These are phyloP conservation scores for Poteriospumella lacustris DNA, from an alignment of 108 stramenopile species.

Conservation along the genomic window DNA sequence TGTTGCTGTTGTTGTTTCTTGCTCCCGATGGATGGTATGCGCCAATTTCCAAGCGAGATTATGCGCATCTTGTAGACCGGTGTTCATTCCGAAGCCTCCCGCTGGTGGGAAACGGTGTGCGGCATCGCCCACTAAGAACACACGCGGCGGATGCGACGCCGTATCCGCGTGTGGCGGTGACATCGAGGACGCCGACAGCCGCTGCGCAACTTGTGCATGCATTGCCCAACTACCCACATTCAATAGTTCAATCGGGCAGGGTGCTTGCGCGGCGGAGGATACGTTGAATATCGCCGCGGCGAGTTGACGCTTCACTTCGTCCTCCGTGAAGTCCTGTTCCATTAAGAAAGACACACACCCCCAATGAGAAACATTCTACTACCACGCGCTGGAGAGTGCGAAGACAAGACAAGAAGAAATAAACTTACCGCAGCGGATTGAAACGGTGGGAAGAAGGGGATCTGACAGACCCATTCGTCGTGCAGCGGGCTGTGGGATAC, in stretches of 20 bases:
- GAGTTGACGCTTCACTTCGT: neutral
- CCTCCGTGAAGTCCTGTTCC: neutral
- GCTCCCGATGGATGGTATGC: constrained; percentile 32
- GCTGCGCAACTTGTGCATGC: constrained; percentile 59
- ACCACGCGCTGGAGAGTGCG: too few relatives aligned
- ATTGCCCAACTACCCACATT: constrained; percentile 83
- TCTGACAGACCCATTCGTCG: constrained; percentile 85
- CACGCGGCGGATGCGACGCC: constrained; percentile 39
- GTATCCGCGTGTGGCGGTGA: constrained; percentile 13
- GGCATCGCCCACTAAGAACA: constrained; percentile 77
- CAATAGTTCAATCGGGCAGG: too few relatives aligned
- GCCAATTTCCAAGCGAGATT: constrained; percentile 81
- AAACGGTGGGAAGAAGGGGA: constrained; percentile 86
- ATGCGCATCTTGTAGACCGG: constrained; percentile 79
- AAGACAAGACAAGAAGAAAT: too few relatives aligned
- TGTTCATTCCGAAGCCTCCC: constrained; percentile 90
- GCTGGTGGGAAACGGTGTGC: constrained; percentile 93
- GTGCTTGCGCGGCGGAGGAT: neutral
- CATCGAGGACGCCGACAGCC: constrained; percentile 37
- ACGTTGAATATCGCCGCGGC: neutral
- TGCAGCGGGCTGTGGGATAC: constrained; percentile 68
- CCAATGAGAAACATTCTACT: too few relatives aligned
- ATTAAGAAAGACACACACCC: too few relatives aligned
- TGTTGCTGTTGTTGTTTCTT: too few relatives aligned
- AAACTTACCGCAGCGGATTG: constrained; percentile 44